Base-by-base conservation (phyloP, 2,329 filamentous ascomycete species). In the Epichloe coenophiala region DNA sequence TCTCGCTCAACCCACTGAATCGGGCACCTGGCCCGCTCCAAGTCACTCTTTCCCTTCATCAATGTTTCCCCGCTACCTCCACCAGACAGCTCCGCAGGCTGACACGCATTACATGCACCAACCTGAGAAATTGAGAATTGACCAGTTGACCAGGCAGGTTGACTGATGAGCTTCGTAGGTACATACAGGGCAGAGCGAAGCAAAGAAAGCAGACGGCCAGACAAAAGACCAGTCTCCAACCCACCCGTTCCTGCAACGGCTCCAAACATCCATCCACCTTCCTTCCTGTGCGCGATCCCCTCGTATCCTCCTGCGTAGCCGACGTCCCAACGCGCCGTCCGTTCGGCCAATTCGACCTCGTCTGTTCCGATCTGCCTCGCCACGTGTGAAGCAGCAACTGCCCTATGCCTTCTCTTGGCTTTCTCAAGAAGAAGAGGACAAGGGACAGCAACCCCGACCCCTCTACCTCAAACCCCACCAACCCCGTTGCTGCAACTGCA, bases 361-460 rank as follows among this genome's bases (percentile, higher is more conserved):
- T 35, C 31, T 41, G 37, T 21, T 36, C 21, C 44, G 39, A 35
- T 42, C 51, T 42, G 45, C 49, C 46, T 50, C 42, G 21, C 49
- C 35, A 49, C 53, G 50, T 45, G 48, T 45, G 42, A 47, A 54
- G 50, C 51, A 55, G 45, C 48, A 58, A 36, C 45, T 51, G 45
- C 41, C 67, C 63, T 64, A 97, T 98, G 93, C 93, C 90, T 83
- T 87, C 81, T 70, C 80, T 96, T 76, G 88, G 88, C 70, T 89
- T 96, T 67, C 81, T 97, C 67, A 96, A 96, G 80, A 97, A 95
- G 81, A 95, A 95, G 80, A 84, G 89, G 80, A 95, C 89, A 73
- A 94, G 89, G 81, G 89, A 96, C 75, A 86, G 82, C 65, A 80
- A 83, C 65, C 76, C 80, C 66, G 82, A 87, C 66, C 77, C 77